These are phyloP conservation scores for Ascochyta clinopodiicola DNA, from an alignment of 2,329 filamentous ascomycete species.

Conservation along the genomic window DNA sequence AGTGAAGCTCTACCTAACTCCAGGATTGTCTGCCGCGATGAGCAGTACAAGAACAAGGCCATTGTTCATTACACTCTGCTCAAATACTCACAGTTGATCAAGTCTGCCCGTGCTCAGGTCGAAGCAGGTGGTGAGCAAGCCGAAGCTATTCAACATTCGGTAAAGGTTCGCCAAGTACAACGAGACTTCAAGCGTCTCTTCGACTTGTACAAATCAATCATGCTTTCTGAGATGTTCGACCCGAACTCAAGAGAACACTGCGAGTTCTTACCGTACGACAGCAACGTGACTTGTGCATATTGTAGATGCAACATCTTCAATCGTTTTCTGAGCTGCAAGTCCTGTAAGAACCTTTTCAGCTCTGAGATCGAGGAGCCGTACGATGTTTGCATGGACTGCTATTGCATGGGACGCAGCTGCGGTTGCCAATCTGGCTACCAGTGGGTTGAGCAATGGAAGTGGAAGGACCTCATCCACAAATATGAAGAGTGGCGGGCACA, in stretches of 20 bases:
- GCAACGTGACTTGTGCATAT: conserved; percentile 93
- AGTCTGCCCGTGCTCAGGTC: conserved; percentile 65
- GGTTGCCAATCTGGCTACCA: conserved; percentile 82
- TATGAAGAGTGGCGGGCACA: conserved; percentile 85
- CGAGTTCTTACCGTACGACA: conserved; percentile 83
- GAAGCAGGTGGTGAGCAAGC: conserved; percentile 51
- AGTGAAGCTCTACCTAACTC: conserved; percentile 88
- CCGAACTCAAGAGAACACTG: conserved; percentile 70
- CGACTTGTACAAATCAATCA: conserved; percentile 74
- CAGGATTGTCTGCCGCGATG: conserved; percentile 90
- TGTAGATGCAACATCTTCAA: conserved; percentile 98
- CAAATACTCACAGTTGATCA: conserved; percentile 72
- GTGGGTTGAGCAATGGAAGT: conserved; percentile 94
- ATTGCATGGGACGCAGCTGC: conserved; percentile 95
- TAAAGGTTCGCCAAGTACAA: conserved; percentile 72
- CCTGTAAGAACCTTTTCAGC: conserved; percentile 72
- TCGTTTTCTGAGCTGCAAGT: conserved; percentile 88
- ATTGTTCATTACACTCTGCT: conserved; percentile 88
- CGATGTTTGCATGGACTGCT: conserved; percentile 98
- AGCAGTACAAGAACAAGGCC: conserved; percentile 98
- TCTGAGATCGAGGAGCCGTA: conserved; percentile 83
- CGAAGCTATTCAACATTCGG: conserved; percentile 45
- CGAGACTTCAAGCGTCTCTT: conserved; percentile 85
- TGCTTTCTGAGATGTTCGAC: conserved; percentile 86
- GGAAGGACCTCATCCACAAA: conserved; percentile 76